These are phyloP conservation scores for Melastoma candidum DNA, from an alignment of 441 rosid species.

Conservation along the genomic window DNA sequence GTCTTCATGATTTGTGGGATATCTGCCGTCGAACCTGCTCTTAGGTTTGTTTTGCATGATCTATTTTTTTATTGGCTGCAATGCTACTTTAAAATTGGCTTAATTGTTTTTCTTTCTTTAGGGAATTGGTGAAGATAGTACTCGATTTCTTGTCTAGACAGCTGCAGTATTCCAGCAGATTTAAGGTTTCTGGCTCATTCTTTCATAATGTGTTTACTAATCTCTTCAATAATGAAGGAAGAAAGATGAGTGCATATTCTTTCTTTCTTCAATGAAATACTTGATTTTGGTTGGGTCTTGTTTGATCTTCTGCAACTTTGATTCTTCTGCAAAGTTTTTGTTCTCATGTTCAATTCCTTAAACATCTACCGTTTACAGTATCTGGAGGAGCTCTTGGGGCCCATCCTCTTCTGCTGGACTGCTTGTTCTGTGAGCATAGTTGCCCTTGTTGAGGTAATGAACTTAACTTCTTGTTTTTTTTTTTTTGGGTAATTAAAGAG, in stretches of 20 bases:
- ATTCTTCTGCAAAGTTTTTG: no score
- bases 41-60: slow-evolving; percentile 40
- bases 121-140: slow-evolving; percentile 69
- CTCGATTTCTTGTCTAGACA: slow-evolving; percentile 72
- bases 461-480: background rate
- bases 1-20: slow-evolving; percentile 81
- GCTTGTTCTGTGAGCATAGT: slow-evolving; percentile 80
- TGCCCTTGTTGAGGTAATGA: slow-evolving; percentile 83
- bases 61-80: slow-evolving; percentile 7
- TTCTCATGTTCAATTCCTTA: background rate
- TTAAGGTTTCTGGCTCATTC: slow-evolving; percentile 44
- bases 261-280: no score
- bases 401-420: slow-evolving; percentile 87
- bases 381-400: slow-evolving; percentile 80
- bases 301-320: no score
- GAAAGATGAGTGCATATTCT: no score
- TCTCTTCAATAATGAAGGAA: no score
- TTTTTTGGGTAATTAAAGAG: background rate
- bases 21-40: slow-evolving; percentile 80
- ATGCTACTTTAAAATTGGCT: slow-evolving; percentile 5
- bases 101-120: slow-evolving; percentile 23
- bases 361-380: slow-evolving; percentile 45
- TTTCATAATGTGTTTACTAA: slow-evolving; percentile 3
- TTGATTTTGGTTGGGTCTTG: no score
- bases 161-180: slow-evolving; percentile 68